Percentiles rank a stretch among this genome's conserved stretches.
phyloP scores from a whole-genome alignment of 306 rosid species.

The Cercis canadensis region DNA sequence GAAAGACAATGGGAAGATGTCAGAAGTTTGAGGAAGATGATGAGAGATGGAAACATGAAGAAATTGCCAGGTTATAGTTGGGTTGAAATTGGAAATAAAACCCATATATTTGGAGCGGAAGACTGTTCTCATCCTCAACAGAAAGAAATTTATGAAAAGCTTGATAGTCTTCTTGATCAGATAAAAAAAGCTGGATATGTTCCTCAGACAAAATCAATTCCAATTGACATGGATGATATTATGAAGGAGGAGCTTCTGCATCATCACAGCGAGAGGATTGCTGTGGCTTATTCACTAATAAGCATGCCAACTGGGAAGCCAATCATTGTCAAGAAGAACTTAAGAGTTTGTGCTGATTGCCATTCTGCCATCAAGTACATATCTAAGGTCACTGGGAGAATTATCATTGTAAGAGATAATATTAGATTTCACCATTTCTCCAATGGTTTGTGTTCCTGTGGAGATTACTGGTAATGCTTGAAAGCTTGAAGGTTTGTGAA shows the following conservation, averaged over 20 bases:
- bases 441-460: slow-evolving; percentile 53
- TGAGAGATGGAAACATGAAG: slow-evolving; percentile 49
- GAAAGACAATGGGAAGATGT: slow-evolving; percentile 62
- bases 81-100: slow-evolving; percentile 61
- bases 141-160: slow-evolving; percentile 57
- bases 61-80: slow-evolving; percentile 66
- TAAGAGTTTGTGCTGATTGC: slow-evolving; percentile 63
- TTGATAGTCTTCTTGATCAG: slow-evolving; percentile 49
- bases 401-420: slow-evolving; percentile 56
- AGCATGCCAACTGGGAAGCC: slow-evolving; percentile 51
- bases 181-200: slow-evolving; percentile 60
- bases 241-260: slow-evolving; percentile 55
- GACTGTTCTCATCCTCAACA: slow-evolving; percentile 60
- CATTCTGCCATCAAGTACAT: slow-evolving; percentile 60
- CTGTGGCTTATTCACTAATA: slow-evolving; percentile 55
- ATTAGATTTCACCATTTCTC: slow-evolving; percentile 64
- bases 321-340: slow-evolving; percentile 62
- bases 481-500: slow-evolving; percentile 11
- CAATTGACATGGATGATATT: slow-evolving; percentile 49
- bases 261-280: slow-evolving; percentile 65
- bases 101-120: slow-evolving; percentile 57
- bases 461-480: slow-evolving; percentile 61
- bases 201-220: slow-evolving; percentile 45
- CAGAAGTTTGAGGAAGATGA: slow-evolving; percentile 55
- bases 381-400: slow-evolving; percentile 52